phyloP scores from a whole-genome alignment of 805 yeast species.

The Candida hungchunana region DNA sequence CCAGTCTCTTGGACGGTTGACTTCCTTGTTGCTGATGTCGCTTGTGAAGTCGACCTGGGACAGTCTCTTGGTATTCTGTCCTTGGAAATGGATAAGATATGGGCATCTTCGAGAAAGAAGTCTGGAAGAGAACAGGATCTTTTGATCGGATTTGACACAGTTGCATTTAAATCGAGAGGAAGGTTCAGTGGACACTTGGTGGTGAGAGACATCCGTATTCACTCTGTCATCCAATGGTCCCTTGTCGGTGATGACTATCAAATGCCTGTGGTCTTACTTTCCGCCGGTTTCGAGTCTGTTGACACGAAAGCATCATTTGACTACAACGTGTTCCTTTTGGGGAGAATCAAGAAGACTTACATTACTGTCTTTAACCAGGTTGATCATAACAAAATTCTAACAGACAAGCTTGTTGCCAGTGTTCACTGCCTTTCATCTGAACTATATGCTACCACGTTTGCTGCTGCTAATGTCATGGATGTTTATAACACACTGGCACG shows the following conservation, averaged over 20 bases:
- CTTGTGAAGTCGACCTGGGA: constrained; percentile 70
- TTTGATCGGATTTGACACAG: constrained; percentile 50
- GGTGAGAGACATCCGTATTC: constrained; percentile 45
- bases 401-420: constrained; percentile 58
- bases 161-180: constrained; percentile 60
- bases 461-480: constrained; percentile 80
- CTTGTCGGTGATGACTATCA: constrained; percentile 38
- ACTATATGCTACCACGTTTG: constrained; percentile 73
- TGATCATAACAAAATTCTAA: constrained; percentile 38
- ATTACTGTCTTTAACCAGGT: constrained; percentile 68
- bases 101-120: constrained; percentile 67
- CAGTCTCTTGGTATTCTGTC: constrained; percentile 70
- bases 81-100: constrained; percentile 51
- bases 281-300: constrained; percentile 51
- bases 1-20: constrained; percentile 75
- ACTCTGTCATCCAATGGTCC: constrained; percentile 73
- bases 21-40: constrained; percentile 47
- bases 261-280: constrained; percentile 64
- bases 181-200: constrained; percentile 71
- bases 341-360: constrained; percentile 42
- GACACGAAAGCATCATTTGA: constrained; percentile 71
- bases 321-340: constrained; percentile 76
- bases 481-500: constrained; percentile 66
- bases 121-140: constrained; percentile 69
- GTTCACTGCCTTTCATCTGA: constrained; percentile 48